Evolutionary conservation across 1,284 basidiomycete species (phyloP).

Genomic region (Cryptococcus sp.): DNA sequence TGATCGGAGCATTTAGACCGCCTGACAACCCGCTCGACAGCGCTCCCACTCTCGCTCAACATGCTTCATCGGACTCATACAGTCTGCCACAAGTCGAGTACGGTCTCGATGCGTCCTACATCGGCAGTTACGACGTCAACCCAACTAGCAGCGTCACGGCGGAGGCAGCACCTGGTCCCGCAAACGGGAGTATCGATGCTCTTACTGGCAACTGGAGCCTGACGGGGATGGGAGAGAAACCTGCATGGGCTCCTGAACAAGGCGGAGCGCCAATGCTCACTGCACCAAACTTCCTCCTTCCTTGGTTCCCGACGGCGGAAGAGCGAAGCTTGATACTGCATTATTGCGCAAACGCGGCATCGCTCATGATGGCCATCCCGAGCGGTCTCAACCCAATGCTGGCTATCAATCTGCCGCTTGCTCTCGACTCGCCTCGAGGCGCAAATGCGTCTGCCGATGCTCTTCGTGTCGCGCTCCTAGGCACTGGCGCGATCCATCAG

Average conservation of each 20-base stretch:
- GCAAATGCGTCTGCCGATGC: conserved; percentile 52
- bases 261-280: conserved; percentile 37
- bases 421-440: conserved; percentile 50
- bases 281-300: conserved; percentile 45
- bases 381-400: conserved; percentile 55
- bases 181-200: no score
- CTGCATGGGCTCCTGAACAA: conserved; percentile 20
- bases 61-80: no score
- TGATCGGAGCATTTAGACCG: no score
- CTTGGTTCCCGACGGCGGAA: conserved; percentile 52
- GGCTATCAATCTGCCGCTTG: conserved; percentile 54
- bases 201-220: not conserved
- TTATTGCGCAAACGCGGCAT: conserved; percentile 52
- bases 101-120: conserved; percentile 14
- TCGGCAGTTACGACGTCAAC: conserved; percentile 14
- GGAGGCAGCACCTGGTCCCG: no score
- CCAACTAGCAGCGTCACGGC: no score
- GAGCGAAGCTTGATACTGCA: conserved; percentile 51
- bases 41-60: no score
- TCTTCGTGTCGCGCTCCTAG: conserved; percentile 51
- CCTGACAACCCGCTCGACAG: no score
- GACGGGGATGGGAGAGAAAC: conserved; percentile 14
- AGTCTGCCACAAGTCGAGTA: conserved; percentile 1
- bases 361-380: conserved; percentile 56
- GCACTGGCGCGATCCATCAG: conserved; percentile 55